Conservation (phyloP, 495 filamentous ascomycete species). For the Penicillium atrosanguineum region DNA sequence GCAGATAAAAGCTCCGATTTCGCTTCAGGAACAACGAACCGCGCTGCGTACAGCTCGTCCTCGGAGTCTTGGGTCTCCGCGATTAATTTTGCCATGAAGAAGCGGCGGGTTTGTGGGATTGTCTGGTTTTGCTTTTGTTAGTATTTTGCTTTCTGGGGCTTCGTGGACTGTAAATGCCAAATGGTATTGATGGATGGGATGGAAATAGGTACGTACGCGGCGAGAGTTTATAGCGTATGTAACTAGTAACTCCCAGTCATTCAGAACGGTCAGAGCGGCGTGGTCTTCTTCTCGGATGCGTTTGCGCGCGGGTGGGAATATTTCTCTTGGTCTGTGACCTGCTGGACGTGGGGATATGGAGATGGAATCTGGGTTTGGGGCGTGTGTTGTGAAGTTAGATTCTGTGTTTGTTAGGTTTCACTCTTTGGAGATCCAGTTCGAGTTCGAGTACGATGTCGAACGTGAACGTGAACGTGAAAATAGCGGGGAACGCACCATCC, state of each 20-base stretch:
- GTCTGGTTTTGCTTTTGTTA: constrained; percentile 22
- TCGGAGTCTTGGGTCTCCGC: constrained; percentile 28
- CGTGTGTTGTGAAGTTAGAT: neutral
- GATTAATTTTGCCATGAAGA: constrained; percentile 36
- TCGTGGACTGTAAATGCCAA: neutral
- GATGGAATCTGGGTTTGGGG: constrained; percentile 3
- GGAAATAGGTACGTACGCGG: constrained; percentile 23
- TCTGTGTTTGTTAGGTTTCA: constrained; percentile 1
- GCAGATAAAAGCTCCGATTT: constrained; percentile 6
- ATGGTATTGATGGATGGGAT: neutral
- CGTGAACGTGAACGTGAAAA: too few species aligned
- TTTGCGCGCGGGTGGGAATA: constrained; percentile 5
- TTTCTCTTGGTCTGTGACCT: neutral
- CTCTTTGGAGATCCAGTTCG: neutral
- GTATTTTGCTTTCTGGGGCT: neutral
- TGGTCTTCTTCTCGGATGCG: constrained; percentile 36
- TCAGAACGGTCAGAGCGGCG: constrained; percentile 33
- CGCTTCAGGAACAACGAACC: constrained; percentile 24
- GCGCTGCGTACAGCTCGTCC: constrained; percentile 28
- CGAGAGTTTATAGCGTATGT: constrained; percentile 33
- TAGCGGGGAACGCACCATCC: constrained; percentile 4
- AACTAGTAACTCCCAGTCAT: constrained; percentile 35
- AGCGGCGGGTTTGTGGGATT: constrained; percentile 41
- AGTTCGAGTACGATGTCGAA: neutral
- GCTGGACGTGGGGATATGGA: neutral